A percentile compares a stretch with the other conserved stretches of the same genome.
These are phyloP conservation scores for Fusarium pilosicola DNA, from an alignment of 2,329 filamentous ascomycete species.

Conservation along the genomic window DNA sequence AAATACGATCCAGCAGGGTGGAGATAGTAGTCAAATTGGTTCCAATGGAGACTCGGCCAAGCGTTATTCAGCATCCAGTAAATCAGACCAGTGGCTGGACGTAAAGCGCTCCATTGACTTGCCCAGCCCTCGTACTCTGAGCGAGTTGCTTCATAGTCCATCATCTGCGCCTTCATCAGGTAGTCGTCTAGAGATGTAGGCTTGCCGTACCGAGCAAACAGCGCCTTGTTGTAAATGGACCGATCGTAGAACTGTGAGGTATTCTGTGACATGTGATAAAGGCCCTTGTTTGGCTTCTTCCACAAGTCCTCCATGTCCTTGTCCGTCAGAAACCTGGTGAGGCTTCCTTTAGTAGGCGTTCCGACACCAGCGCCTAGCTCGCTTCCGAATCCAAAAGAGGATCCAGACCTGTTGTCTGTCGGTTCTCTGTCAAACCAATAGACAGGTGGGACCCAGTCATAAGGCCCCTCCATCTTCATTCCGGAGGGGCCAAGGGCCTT, in stretches of 20 bases:
- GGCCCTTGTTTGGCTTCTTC: not conserved
- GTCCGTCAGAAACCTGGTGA: not conserved
- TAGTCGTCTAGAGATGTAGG: not conserved
- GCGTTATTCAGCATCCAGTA: not conserved
- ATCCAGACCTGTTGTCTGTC: not conserved
- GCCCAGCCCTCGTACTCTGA: not conserved
- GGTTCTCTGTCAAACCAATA: not conserved
- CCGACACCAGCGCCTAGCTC: not conserved
- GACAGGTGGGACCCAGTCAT: not conserved
- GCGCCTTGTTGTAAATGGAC: not conserved
- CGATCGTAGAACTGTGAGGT: not conserved
- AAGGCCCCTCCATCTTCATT: not conserved
- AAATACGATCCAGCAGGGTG: not conserved
- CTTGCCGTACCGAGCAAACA: not conserved
- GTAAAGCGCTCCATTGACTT: not conserved
- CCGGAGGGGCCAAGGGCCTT: not conserved
- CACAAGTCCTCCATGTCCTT: not conserved
- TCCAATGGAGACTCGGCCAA: not conserved
- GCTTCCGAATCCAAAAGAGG: not conserved
- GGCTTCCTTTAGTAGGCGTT: not conserved
- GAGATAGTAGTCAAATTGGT: not conserved
- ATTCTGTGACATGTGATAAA: not conserved
- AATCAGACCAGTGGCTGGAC: not conserved
- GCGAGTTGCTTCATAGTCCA: not conserved
- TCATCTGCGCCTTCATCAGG: not conserved